Base-by-base conservation (phyloP, 1,284 basidiomycete genomes). In the Pyrrhoderma noxium region DNA sequence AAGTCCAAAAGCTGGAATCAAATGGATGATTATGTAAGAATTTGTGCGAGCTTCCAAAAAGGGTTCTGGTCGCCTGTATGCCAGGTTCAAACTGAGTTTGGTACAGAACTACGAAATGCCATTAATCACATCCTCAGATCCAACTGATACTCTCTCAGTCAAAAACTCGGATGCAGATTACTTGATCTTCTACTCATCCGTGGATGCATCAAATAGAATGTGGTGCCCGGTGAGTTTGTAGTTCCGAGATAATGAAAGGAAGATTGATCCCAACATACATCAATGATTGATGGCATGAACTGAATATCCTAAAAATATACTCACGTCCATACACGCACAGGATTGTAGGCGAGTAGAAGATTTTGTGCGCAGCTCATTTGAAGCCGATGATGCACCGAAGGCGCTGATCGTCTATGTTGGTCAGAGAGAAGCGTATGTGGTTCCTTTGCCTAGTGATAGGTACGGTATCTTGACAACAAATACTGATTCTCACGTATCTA, bases 361-460 rank as follows among this genome's bases (percentile, higher is more conserved):
- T 1, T 57, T 77, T 23, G 73, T 93, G 23, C 69, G 76, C 54
- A 62, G 75, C 3, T 72, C 74, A 0, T 91, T 91, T 57, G 67
- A 67, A 14, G 60, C 67, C 11, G 62, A 67, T 18, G 70, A 76
- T 49, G 74, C 73, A 18, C 85, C 84, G 18, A 71, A 75, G 23
- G 86, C 74, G 8, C 65, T 82, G 43, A 73, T 93, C 47, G 73
- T 87, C 48, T 89, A 86, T 64, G 85, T 90, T 49, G 90, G 89
- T 5, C 74, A 82, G 58, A 73, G 67, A 57, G 53, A 72, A 50
- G 78, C 82, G 89, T 90, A 61, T 65, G 82, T 74, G 22, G 18
- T 16, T 18, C 36, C 39, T n/a, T 14, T 25, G 7, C 21, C 13
- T 21, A 22, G 27, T 31, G 27, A 18, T 45, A 35, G 8, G 16